phyloP scores from a whole-genome alignment of 257 asterid genomes.

The Knoxia roxburghii region DNA sequence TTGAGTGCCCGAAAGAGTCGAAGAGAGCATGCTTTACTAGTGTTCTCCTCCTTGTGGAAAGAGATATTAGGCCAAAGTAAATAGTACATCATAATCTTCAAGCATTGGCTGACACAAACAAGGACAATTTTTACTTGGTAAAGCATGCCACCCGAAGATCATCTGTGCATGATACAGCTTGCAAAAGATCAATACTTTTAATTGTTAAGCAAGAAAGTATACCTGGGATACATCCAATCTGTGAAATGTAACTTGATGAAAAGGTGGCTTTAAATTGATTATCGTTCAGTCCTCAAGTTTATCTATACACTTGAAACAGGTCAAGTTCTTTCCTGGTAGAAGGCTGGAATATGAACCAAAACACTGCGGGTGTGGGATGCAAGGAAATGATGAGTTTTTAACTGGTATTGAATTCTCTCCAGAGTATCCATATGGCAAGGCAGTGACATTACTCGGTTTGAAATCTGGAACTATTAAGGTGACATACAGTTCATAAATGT shows the following conservation, averaged over 20 bases:
- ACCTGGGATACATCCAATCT: neutral
- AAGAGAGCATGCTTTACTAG: neutral
- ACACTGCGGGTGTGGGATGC: slow-evolving; percentile 55
- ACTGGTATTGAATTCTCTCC: slow-evolving; percentile 78
- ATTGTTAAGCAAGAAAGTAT: neutral
- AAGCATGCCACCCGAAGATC: neutral
- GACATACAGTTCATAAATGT: slow-evolving; percentile 7
- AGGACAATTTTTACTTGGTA: neutral
- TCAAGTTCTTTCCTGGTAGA: slow-evolving; percentile 67
- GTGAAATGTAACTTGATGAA: neutral
- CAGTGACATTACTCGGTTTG: slow-evolving; percentile 66
- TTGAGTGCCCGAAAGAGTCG: neutral
- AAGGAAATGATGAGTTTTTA: slow-evolving; percentile 43
- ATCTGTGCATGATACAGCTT: neutral
- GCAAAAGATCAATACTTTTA: neutral
- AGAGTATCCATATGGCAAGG: slow-evolving; percentile 72
- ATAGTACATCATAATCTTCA: neutral
- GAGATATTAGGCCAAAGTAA: neutral
- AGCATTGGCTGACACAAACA: neutral
- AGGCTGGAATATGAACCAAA: slow-evolving; percentile 75
- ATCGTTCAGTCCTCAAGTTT: neutral
- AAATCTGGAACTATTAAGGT: slow-evolving; percentile 61
- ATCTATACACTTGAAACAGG: slow-evolving; percentile 38
- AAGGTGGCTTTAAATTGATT: neutral
- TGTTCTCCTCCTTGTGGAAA: neutral